Conservation (phyloP, 306 rosid species). For the Macrotyloma uniflorum region DNA sequence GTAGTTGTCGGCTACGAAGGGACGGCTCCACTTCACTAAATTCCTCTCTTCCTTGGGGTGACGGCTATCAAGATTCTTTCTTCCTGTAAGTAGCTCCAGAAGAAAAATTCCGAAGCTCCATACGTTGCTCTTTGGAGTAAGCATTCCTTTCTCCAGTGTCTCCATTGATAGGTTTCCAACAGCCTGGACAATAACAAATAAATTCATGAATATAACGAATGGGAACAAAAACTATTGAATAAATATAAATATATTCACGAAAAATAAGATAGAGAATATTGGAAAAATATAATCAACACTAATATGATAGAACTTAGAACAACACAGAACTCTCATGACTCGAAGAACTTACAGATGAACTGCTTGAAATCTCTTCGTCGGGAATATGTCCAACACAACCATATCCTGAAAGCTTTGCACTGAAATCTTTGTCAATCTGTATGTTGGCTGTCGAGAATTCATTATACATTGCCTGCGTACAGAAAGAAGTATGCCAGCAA, state of each 20-base stretch:
- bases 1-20: constrained; percentile 79
- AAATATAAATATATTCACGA: not conserved
- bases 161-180: constrained; percentile 90
- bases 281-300: not conserved
- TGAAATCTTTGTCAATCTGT: constrained; percentile 97
- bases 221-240: constrained; percentile 9
- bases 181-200: constrained; percentile 57
- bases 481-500: constrained; percentile 41
- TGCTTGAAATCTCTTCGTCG: constrained; percentile 79
- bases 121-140: constrained; percentile 96
- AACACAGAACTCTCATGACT: not conserved
- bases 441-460: constrained; percentile 92
- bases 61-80: constrained; percentile 88
- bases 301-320: constrained; percentile 1
- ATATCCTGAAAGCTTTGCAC: constrained; percentile 99
- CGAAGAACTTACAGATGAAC: constrained; percentile 69
- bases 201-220: constrained; percentile 22
- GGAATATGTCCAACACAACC: constrained; percentile 96
- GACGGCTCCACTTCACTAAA: constrained; percentile 94
- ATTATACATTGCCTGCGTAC: constrained; percentile 92
- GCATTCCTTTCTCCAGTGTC: constrained; percentile 93
- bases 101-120: constrained; percentile 96
- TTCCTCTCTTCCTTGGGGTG: constrained; percentile 97
- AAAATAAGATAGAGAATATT: constrained; percentile 11
- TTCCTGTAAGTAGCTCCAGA: constrained; percentile 89